These are phyloP conservation scores for Botryotinia convoluta DNA, from an alignment of 2,329 filamentous ascomycete genomes.

Conservation along the genomic window DNA sequence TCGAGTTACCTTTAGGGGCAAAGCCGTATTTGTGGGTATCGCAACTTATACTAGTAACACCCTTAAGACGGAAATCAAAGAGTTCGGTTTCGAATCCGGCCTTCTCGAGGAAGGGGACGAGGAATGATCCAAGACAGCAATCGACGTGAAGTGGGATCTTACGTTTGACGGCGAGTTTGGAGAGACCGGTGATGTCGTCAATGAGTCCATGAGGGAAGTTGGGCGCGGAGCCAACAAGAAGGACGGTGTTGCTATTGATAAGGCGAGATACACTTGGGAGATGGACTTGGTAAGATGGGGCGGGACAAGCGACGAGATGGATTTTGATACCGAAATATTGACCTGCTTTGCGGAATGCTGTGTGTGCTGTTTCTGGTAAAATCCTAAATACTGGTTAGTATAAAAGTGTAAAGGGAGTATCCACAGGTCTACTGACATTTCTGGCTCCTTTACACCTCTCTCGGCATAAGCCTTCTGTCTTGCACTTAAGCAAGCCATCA, in stretches of 20 bases:
- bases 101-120: constrained; percentile 86
- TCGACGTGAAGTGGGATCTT: constrained; percentile 91
- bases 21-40: constrained; percentile 99
- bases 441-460: constrained; percentile 84
- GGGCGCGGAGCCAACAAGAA: constrained; percentile 90
- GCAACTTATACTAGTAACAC: constrained; percentile 92
- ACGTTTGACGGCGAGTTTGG: constrained; percentile 74
- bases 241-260: constrained; percentile 89
- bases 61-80: constrained; percentile 92
- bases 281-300: constrained; percentile 81
- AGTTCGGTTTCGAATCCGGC: constrained; percentile 87
- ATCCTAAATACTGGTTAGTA: constrained; percentile 58
- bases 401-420: constrained; percentile 22
- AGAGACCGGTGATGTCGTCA: constrained; percentile 85
- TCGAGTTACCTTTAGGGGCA: constrained; percentile 95
- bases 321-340: constrained; percentile 97
- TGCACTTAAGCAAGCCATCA: constrained; percentile 90
- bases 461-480: constrained; percentile 85
- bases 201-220: constrained; percentile 99
- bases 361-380: constrained; percentile 89
- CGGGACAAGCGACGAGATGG: constrained; percentile 83
- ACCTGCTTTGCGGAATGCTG: constrained; percentile 92
- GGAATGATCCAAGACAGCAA: constrained; percentile 94
- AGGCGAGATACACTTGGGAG: constrained; percentile 74
- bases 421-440: constrained; percentile 64